Base-by-base conservation (phyloP, 2,329 filamentous ascomycete genomes). In the Phoma sp. region DNA sequence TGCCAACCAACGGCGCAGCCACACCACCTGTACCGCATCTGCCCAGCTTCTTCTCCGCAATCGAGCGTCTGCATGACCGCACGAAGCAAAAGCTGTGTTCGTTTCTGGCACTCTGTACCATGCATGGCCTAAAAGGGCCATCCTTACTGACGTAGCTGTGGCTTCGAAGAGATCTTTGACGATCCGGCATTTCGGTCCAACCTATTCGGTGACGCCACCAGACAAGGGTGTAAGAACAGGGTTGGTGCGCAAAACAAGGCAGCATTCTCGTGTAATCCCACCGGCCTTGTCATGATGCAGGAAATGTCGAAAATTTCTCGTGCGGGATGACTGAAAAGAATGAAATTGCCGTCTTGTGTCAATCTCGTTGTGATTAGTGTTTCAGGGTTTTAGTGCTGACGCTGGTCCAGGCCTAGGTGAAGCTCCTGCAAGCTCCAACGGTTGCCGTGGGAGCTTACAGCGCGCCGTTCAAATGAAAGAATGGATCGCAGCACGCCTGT, bases 211-310 rank as follows among this genome's bases (percentile, higher is more conserved):
- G 52, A 51, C 52, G 46, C 52, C 52, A 55, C 46, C 21, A 41
- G 41, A 51, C 52, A 55, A 27, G 52, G 52, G 47, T 51, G 32
- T 25, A 33, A 22, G 46, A 51, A 45, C 41, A 55, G 36, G 41
- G 43, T 51, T 51, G 52, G 47, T 32, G 46, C 36, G 43, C 27
- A 49, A 55, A 55, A 51, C 46, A 55, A 17, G 52, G 46, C 52
- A 51, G 17, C 24, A 19, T 33, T 38, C 25, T 43, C 24, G 41
- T 55, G 52, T 25, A 50, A 55, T 55, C 46, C 47, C 46, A 38
- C 40, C n/a, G 24, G 37, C 22, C 32, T 49, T 49, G 40, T 36
- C 40, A 51, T 51, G 46, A 43, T 46, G 36, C 46, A 51, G 41
- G 38, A 47, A 24, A 6, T 38, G 32, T 37, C 22, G 13, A 41